Conservation (phyloP, 768 basidiomycete genomes). For the Strobilomyces confusus region DNA sequence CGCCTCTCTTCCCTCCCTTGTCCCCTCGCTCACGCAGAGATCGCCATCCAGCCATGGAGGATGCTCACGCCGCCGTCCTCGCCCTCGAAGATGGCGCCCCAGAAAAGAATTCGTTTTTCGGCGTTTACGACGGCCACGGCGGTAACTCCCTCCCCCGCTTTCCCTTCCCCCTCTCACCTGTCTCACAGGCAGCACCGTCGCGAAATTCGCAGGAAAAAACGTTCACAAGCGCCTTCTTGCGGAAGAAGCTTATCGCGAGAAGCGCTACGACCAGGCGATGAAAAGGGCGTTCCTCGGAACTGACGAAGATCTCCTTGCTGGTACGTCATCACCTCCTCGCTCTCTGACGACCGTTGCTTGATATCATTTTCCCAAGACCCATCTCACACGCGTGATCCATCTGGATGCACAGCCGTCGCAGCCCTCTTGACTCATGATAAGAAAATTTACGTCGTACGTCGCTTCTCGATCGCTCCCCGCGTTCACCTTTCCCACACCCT, state of each 20-base stretch:
- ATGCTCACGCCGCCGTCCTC: conserved; percentile 78
- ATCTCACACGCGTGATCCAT: conserved; percentile 83
- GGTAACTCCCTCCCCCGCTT: conserved; percentile 45
- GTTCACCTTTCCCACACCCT: not conserved
- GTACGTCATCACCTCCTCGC: conserved; percentile 40
- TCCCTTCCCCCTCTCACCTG: not conserved
- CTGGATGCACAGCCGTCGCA: conserved; percentile 94
- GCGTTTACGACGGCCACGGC: conserved; percentile 97
- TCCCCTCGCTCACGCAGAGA: not conserved
- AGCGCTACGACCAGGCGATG: conserved; percentile 71
- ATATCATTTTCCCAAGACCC: conserved; percentile 53
- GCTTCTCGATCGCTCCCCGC: conserved; percentile 7
- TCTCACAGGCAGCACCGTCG: conserved; percentile 70
- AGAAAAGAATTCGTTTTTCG: conserved; percentile 77
- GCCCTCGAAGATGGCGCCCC: conserved; percentile 53
- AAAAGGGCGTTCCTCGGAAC: conserved; percentile 90
- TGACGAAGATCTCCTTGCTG: conserved; percentile 87
- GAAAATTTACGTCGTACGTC: conserved; percentile 74
- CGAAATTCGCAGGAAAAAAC: conserved; percentile 80
- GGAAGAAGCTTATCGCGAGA: conserved; percentile 69
- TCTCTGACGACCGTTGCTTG: not conserved
- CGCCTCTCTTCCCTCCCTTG: conserved; percentile 35
- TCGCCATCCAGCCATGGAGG: conserved; percentile 82
- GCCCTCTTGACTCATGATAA: conserved; percentile 74
- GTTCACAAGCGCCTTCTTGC: conserved; percentile 71